Conservation (phyloP, 108 stramenopile species). For the Fistulifera pelliculosa region DNA sequence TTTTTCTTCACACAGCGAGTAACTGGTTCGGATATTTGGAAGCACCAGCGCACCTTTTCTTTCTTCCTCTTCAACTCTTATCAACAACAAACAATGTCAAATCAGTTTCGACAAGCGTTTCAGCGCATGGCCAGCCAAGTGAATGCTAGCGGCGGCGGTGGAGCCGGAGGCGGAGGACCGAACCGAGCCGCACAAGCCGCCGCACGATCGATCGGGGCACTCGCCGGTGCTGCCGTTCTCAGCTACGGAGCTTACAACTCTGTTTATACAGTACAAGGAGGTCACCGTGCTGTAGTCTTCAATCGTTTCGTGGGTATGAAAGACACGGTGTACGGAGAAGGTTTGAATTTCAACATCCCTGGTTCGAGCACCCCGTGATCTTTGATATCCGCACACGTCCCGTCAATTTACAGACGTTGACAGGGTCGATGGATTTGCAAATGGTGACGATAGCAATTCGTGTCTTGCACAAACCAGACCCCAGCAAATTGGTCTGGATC, state of each 20-base stretch:
- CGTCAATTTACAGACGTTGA: conserved; percentile 90
- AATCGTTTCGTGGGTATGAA: conserved; percentile 94
- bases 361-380: conserved; percentile 89
- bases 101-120: conserved; percentile 73
- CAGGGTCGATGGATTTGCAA: conserved; percentile 99
- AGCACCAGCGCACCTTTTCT: no score
- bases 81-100: no score
- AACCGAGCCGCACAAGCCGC: conserved; percentile 72
- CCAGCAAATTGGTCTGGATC: conserved; percentile 84
- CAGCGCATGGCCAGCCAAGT: conserved; percentile 66
- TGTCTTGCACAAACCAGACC: conserved; percentile 95
- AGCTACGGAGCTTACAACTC: conserved; percentile 93
- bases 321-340: conserved; percentile 86
- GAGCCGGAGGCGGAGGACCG: conserved; percentile 48
- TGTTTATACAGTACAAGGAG: conserved; percentile 94
- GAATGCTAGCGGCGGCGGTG: conserved; percentile 41
- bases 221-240: conserved; percentile 65
- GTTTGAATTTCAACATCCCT: conserved; percentile 90
- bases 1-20: no score
- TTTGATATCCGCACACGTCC: conserved; percentile 95
- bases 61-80: no score
- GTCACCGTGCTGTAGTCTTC: conserved; percentile 98
- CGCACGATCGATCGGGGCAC: conserved; percentile 54
- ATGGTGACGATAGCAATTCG: conserved; percentile 97
- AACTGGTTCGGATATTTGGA: no score